Evolutionary conservation across 306 rosid species (phyloP).

Genomic region (Malus asiatica): DNA sequence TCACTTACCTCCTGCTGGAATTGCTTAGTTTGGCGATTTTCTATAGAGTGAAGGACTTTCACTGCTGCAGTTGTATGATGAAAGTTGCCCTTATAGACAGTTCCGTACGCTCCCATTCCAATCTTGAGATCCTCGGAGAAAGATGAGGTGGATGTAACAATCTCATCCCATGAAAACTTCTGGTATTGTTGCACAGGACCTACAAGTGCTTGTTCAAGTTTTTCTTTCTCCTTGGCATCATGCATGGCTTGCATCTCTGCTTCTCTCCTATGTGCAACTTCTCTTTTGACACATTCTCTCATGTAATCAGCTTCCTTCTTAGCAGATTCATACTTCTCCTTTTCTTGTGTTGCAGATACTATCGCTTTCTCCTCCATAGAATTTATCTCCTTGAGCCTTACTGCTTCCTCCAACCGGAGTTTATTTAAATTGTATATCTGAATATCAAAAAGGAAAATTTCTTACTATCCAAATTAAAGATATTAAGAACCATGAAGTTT

Average conservation of each 20-base stretch:
- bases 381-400: slow-evolving; percentile 52
- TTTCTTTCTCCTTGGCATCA: slow-evolving; percentile 59
- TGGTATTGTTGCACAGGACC: slow-evolving; percentile 53
- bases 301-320: slow-evolving; percentile 47
- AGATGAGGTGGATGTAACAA: slow-evolving; percentile 70
- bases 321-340: slow-evolving; percentile 53
- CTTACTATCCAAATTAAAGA: slow-evolving; percentile 9
- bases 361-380: slow-evolving; percentile 50
- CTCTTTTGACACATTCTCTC: slow-evolving; percentile 62
- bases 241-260: slow-evolving; percentile 55
- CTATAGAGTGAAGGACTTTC: slow-evolving; percentile 68
- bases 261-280: slow-evolving; percentile 56
- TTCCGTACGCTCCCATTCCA: slow-evolving; percentile 86
- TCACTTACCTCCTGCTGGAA: slow-evolving; percentile 78
- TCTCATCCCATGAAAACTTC: slow-evolving; percentile 75
- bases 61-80: slow-evolving; percentile 88
- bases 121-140: slow-evolving; percentile 77
- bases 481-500: slow-evolving; percentile 7
- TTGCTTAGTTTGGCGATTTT: slow-evolving; percentile 45
- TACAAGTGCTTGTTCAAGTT: slow-evolving; percentile 58
- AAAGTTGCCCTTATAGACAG: slow-evolving; percentile 71
- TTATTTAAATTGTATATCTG: slow-evolving; percentile 55
- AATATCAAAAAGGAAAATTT: slow-evolving; percentile 20
- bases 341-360: slow-evolving; percentile 45
- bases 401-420: slow-evolving; percentile 45